Evolutionary conservation across 2,329 filamentous ascomycete genomes (phyloP), one percentile per base, ranked within the genome.

Genomic region (Fusarium transvaalense): DNA sequence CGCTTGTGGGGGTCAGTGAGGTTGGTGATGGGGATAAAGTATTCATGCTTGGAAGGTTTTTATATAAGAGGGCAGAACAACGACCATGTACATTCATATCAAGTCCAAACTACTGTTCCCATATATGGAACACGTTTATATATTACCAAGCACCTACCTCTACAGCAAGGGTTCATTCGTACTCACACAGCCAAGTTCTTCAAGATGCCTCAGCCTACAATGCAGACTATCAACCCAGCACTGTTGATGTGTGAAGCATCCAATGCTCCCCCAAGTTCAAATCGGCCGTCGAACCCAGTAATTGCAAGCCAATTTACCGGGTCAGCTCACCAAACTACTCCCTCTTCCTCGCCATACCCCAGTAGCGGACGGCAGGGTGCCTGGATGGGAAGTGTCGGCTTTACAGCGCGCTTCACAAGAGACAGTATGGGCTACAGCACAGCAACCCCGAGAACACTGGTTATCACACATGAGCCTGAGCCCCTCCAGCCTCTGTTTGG

Each of bases 341-440:
- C 27, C 2, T 23, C 48, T 6, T 5, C 31, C 5, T 63, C 63
- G 0, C 61, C 68, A 23, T 68, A 66, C 10, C 12, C 35, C 5
- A 23, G 2, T 1, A 34, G 17, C 2, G 21, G 46, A 13, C n/a
- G 50, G 7, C 25, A 52, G 7, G n/a, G 60, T 4, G 17, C 29
- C 1, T 72, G 68, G 61, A 71, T 74, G 69, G 71, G 69, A 10
- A 65, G 71, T 7, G 42, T 53, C 2, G 71, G 71, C 2, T 74
- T 63, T 19, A 51, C 71, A 14, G 6, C 50, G 17, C 34, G 50
- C 19, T 73, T 73, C n/a, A 47, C 47, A 6, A 52, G 54, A 32
- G 32, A 29, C 15, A 43, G 31, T 2, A 61, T 74, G 56, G 57
- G 69, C 2, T 39, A 72, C 23, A 45, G 47, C 1, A 25, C 10